A percentile compares a stretch with the other conserved stretches of the same genome.
These are phyloP conservation scores for Termitomyces sp. DNA, from an alignment of 768 basidiomycete genomes.

Conservation along the genomic window DNA sequence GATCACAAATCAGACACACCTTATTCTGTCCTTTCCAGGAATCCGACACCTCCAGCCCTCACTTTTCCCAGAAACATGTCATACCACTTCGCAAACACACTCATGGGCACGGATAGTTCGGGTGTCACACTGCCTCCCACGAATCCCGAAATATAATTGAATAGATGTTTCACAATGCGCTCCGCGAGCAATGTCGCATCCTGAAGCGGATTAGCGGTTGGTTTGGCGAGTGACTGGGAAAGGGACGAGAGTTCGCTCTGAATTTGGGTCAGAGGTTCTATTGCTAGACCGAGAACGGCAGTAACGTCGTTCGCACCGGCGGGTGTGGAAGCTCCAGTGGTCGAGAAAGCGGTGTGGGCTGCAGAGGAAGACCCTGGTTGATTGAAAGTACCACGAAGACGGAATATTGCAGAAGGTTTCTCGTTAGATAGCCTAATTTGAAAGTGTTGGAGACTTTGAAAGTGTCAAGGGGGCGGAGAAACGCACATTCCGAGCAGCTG, in stretches of 20 bases:
- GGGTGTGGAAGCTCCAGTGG: conserved; percentile 14
- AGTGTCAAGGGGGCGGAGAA: background rate
- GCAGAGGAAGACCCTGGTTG: conserved; percentile 26
- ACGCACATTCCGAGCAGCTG: conserved; percentile 80
- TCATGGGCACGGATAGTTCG: conserved; percentile 56
- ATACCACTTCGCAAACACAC: conserved; percentile 63
- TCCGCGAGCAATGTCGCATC: conserved; percentile 60
- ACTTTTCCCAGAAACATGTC: conserved; percentile 59
- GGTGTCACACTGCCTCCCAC: conserved; percentile 37
- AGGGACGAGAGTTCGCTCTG: conserved; percentile 48
- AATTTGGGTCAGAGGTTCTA: conserved; percentile 69
- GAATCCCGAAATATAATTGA: conserved; percentile 74
- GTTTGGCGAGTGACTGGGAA: conserved; percentile 25
- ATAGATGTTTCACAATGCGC: conserved; percentile 64
- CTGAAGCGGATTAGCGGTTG: conserved; percentile 17
- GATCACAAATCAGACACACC: background rate
- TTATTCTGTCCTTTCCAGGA: conserved; percentile 6
- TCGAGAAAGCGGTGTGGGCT: conserved; percentile 33
- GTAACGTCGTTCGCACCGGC: conserved; percentile 46
- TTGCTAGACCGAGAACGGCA: conserved; percentile 72
- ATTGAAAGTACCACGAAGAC: conserved; percentile 61
- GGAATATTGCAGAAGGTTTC: conserved; percentile 86
- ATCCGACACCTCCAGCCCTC: conserved; percentile 29
- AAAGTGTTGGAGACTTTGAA: background rate
- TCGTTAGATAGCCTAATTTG: conserved; percentile 74